Evolutionary conservation across 345 rosid genomes (phyloP), one percentile per base, ranked within the genome.

Genomic region (Populus pruinosa): DNA sequence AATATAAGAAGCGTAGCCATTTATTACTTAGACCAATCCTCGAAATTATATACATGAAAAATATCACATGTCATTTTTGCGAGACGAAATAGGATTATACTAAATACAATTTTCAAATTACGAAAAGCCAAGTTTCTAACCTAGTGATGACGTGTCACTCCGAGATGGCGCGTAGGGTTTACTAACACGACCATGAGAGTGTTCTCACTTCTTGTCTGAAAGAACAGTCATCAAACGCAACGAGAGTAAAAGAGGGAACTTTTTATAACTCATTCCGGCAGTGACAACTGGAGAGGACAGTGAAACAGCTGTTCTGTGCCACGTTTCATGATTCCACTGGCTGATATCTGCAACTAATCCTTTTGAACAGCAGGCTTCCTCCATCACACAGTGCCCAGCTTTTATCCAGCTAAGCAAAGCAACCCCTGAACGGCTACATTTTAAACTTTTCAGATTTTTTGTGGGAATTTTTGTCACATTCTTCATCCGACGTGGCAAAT

Each of bases 281-380:
- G 77, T 66, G 87, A 87, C 88, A 86, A 81, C 87, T 88, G 90
- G 87, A 79, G 82, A 73, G 56, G 67, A 67, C 39, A 61, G 61
- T 50, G 74, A 38, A 73, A 70, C 88, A 88, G 88, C 90, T 86
- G 87, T 84, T 63, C 5, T 1, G 0, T 0, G 29, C 75, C 74
- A 75, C 81, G 65, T 63, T 85, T 71, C 69, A 0, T 0, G 0
- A 4, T 0, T 0, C 13, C 1, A 81, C 68, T 79, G 75, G 82
- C 0, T 0, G 0, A 5, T 1, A 66, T 44, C 66, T 59, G 66
- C 8, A 23, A 8, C 8, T 13, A 3, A 76, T 27, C 6, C 78
- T 71, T 68, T 74, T 35, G 41, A 33, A 56, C 69, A 66, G 20
- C 65, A 23, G 82, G 69, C 85, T 35, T 50, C 74, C 75, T 84